These are phyloP conservation scores for Alternaria angustiovoidea DNA, from an alignment of 2,329 filamentous ascomycete genomes.

Conservation along the genomic window DNA sequence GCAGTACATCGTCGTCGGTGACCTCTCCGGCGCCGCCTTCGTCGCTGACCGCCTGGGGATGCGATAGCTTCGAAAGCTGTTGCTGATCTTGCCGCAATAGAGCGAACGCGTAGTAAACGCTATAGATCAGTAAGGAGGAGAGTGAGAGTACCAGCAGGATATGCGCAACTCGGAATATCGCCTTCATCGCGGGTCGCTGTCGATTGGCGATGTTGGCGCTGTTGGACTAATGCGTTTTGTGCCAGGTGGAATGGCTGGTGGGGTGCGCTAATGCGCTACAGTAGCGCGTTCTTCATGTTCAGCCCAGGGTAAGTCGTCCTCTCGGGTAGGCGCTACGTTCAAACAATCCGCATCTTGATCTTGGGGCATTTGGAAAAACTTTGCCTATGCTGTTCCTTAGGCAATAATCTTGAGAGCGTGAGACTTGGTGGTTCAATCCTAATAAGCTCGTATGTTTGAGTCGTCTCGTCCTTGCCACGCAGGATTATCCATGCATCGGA, in stretches of 20 bases:
- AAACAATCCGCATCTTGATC: no score
- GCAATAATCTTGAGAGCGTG: no score
- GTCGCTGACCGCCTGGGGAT: neutral
- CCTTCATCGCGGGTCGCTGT: slow-evolving; percentile 3
- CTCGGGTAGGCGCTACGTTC: no score
- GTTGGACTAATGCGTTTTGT: neutral
- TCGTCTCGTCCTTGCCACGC: no score
- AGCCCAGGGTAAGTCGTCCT: neutral
- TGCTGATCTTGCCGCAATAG: slow-evolving; percentile 3
- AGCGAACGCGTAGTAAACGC: slow-evolving; percentile 16
- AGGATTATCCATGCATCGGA: no score
- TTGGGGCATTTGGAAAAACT: no score
- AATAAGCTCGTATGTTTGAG: no score
- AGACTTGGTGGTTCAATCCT: no score
- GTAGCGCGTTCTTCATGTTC: neutral
- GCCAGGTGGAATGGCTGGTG: neutral
- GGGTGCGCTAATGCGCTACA: neutral
- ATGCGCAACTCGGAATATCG: slow-evolving; percentile 9
- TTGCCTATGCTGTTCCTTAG: no score
- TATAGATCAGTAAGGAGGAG: slow-evolving; percentile 9
- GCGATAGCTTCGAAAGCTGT: neutral
- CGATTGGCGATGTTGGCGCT: neutral
- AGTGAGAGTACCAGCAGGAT: slow-evolving; percentile 9
- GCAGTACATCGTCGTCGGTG: neutral
- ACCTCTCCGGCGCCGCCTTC: neutral